Base-by-base conservation (phyloP, 371 early-diverging fungal species). In the Syncephalastrum racemosum region DNA sequence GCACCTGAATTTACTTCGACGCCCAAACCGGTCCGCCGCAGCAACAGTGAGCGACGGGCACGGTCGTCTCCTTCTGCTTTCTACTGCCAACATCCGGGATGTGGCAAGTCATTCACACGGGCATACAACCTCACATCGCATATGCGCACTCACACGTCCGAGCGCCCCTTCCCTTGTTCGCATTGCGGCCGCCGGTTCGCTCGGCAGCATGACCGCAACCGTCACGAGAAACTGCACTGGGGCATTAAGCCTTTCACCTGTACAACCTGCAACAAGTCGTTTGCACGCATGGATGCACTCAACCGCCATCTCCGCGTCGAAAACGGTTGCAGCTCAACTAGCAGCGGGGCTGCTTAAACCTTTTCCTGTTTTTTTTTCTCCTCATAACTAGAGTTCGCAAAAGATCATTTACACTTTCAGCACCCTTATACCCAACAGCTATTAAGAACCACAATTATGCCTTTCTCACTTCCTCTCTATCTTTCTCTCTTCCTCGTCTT, bases 81-180 rank as follows among this genome's bases (percentile, higher is more conserved):
- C 42, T 24, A 54, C 18, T 66, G 66, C 15, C 62, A 61, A 31
- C 52, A 58, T 53, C 80, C 79, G 1, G 85, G 81, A 10, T 90
- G 90, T 66, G 74, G 67, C 42, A 83, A 83, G 62, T 72, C 75
- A 15, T 90, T 89, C 57, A 76, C 86, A 13, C 73, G 87, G 8
- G 79, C 73, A 19, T 88, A 85, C 58, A 89, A 87, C 57, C 70
- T 88, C 14, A 85, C 76, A 51, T 85, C 88, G 13, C 90, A 90
- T 46, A 71, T 77, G 59, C 73, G 82, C 27, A 85, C 88, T 0
- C 90, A 90, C 54, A 81, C 84, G 12, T 53, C 64, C 22, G 69
- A 70, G 46, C 58, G 68, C 20, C 73, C 73, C 4, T 77, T 62
- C 47, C 52, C 62, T 8, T 77, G 77, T 54, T 58, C 65, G 53